A percentile compares a stretch with the other conserved stretches of the same genome.
Conservation (phyloP, 352 stramenopile species). For the Phytophthora boehmeriae region DNA sequence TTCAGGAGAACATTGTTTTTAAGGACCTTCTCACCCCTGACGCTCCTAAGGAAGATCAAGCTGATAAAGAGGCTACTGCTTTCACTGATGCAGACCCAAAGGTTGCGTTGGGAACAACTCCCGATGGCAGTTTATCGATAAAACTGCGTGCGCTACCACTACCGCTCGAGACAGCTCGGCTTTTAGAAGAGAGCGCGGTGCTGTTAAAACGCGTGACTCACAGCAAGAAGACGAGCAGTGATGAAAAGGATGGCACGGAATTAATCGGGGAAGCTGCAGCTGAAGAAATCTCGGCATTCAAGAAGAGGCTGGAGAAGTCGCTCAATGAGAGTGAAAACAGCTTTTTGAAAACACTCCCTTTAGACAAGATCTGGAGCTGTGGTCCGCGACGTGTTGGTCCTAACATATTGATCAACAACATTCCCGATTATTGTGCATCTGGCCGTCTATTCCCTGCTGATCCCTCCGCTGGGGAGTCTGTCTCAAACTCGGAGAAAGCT, state of each 20-base stretch:
- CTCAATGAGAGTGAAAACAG: constrained; percentile 49
- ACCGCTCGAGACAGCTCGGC: constrained; percentile 55
- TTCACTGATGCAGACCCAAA: constrained; percentile 29
- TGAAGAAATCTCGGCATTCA: constrained; percentile 34
- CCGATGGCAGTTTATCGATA: constrained; percentile 70
- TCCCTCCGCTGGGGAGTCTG: background rate
- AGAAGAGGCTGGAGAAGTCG: constrained; percentile 47
- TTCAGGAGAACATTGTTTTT: constrained; percentile 76
- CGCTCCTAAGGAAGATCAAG: constrained; percentile 14
- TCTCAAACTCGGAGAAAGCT: constrained; percentile 21
- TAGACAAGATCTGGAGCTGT: constrained; percentile 76
- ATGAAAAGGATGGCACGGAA: constrained; percentile 19
- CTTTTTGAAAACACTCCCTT: constrained; percentile 60
- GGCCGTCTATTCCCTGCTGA: constrained; percentile 21
- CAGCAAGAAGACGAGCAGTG: constrained; percentile 32
- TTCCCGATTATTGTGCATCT: constrained; percentile 44
- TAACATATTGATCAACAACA: constrained; percentile 83
- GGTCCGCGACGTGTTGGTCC: constrained; percentile 73
- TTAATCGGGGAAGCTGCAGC: constrained; percentile 9
- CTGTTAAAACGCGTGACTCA: constrained; percentile 46
- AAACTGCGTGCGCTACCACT: constrained; percentile 84
- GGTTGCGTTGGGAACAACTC: constrained; percentile 62
- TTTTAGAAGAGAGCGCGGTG: constrained; percentile 79
- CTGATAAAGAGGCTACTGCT: constrained; percentile 8
- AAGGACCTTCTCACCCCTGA: constrained; percentile 58